Base-by-base conservation (phyloP, 768 basidiomycete genomes). In the Sporobolomyces pararoseus region DNA sequence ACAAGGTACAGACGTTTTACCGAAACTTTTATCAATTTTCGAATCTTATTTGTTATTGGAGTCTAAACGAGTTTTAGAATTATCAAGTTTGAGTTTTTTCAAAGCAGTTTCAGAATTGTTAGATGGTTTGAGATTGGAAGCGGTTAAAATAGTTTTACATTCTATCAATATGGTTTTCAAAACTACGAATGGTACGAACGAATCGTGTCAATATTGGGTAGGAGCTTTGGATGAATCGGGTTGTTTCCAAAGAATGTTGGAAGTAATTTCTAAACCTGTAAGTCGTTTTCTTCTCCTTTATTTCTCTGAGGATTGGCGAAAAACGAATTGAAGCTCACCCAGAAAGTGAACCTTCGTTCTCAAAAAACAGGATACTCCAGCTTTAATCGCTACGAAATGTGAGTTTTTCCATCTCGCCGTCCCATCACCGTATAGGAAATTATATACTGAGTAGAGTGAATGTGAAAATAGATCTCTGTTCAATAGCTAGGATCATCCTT, bases 31-130 rank as follows among this genome's bases (percentile, higher is more conserved):
- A 23, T 81, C 80, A 65, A 85, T 93, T 64, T 74, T 90, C 29
- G 89, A 91, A 77, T 87, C 88, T 7, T 94, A 92, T 77, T 81
- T 90, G 67, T 78, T 95, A n/a, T 82, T 90, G 23, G 88, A 90
- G 78, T 85, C 85, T 0, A 68, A 79, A 23, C 75, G 80, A 14
- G 82, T 93, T 66, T 78, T 91, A 54, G 84, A 87, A 82, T 17
- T 62, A 14, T 73, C 55, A 65, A 47, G 47, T 12, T n/a, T 49
- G 46, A 49, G 58, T 2, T 34, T 75, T 85, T 21, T 80, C 89
- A 62, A 79, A 80, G 49, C 83, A 0, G 29, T 72, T 32, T 64
- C 83, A 57, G 78, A 79, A 47, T 80, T 83, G 29, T 81, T 84
- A 44, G 81, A 84, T 47, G 90, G 91, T 74, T 80, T 85, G 63